Conservation (phyloP, 805 yeast genomes). For the Candida coleopterorum region DNA sequence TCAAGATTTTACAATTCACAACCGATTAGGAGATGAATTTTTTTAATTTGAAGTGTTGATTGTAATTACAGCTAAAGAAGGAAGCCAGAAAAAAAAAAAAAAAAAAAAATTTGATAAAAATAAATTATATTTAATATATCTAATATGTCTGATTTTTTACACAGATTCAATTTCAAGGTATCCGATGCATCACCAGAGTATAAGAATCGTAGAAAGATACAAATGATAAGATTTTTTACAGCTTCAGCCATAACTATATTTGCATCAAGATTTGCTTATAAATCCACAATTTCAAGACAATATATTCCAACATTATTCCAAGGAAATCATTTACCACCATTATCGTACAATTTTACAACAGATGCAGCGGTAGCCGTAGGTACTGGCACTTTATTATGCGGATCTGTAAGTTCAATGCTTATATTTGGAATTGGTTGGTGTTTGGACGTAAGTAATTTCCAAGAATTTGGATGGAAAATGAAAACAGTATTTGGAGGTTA, state of each 20-base stretch:
- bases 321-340: conserved; percentile 82
- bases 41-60: too few species aligned
- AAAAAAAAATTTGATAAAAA: too few species aligned
- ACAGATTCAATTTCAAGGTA: conserved; percentile 20
- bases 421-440: conserved; percentile 77
- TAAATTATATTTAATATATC: too few species aligned
- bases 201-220: conserved; percentile 59
- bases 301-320: conserved; percentile 75
- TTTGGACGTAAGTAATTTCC: conserved; percentile 60
- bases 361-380: conserved; percentile 86
- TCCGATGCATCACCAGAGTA: conserved; percentile 44
- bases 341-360: conserved; percentile 64
- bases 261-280: conserved; percentile 69
- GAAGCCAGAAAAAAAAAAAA: too few species aligned
- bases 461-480: conserved; percentile 70
- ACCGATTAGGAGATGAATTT: too few species aligned
- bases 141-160: conserved; percentile 5
- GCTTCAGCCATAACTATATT: conserved; percentile 69
- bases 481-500: conserved; percentile 65
- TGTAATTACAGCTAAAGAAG: too few species aligned
- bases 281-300: conserved; percentile 68
- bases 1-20: too few species aligned
- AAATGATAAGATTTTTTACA: conserved; percentile 67
- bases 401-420: conserved; percentile 66
- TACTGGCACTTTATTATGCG: conserved; percentile 72